These are phyloP conservation scores for Diaporthe aspalathi DNA, from an alignment of 2,329 filamentous ascomycete species.

Conservation along the genomic window DNA sequence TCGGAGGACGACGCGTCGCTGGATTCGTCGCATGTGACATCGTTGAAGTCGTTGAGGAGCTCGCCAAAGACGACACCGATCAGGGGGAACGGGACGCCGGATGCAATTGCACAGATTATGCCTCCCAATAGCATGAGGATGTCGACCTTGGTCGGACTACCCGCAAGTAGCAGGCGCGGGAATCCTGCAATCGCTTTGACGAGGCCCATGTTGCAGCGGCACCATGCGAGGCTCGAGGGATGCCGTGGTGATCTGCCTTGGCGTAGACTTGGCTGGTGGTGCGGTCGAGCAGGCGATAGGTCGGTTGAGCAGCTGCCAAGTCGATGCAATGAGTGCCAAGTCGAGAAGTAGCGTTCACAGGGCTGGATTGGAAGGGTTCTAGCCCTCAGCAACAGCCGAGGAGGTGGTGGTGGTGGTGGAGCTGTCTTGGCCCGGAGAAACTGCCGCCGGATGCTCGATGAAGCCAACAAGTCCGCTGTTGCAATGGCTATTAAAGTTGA, in stretches of 20 bases:
- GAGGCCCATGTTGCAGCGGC: constrained; percentile 38
- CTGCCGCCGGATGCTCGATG: background rate
- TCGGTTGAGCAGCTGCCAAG: background rate
- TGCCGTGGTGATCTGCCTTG: background rate
- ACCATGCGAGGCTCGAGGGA: background rate
- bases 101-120: constrained; percentile 47
- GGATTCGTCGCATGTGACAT: constrained; percentile 53
- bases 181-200: constrained; percentile 40
- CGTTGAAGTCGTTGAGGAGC: constrained; percentile 63
- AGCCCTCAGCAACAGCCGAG: too few relatives aligned
- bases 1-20: constrained; percentile 32
- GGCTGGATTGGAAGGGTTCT: background rate
- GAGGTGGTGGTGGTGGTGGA: background rate
- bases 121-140: constrained; percentile 38
- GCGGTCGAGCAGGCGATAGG: background rate
- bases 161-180: constrained; percentile 41
- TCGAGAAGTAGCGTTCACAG: background rate
- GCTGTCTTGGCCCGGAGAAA: background rate
- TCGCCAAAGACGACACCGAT: constrained; percentile 67
- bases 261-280: background rate
- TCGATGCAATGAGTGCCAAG: background rate
- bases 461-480: background rate
- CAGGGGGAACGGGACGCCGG: constrained; percentile 66
- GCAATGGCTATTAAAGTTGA: background rate
- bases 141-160: constrained; percentile 38